Base-by-base conservation (phyloP, 805 yeast species). In the Candida ortonii region DNA sequence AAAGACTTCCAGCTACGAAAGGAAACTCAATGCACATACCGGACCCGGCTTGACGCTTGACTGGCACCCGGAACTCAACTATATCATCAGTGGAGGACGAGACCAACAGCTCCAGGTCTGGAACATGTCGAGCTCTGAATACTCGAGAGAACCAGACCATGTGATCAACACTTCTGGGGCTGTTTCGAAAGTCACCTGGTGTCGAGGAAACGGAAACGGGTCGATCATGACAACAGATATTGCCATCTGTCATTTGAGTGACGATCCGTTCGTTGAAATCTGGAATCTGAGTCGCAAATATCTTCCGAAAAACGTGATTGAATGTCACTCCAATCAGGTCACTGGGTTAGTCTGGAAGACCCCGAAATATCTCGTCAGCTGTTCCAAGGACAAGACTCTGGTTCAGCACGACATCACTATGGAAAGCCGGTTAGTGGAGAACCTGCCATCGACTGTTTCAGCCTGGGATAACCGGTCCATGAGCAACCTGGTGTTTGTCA, bases 11-110 rank as follows among this genome's bases (percentile, higher is more conserved):
- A 65, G 64, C 31, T 67, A 67, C 31, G 97, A 90, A 49, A 67
- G 80, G 33, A 78, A 80, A 39, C 71, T 93, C 55, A 84, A 82
- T 49, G 94, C 96, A 3, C 97, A 90, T 55, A 75, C 87, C 2
- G 95, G 95, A 0, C 95, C 96, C 2, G 97, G 95, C 0, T 64
- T 89, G 12, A 76, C 94, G 4, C 59, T 93, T 4, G 88, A 86
- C 49, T 88, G 95, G 80, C 96, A 89, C 53, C 95, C 94, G 0
- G 80, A 78, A 23, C 56, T 70, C 22, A 95, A 89, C 43, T 84
- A 80, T 49, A 73, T 93, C 14, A 80, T 81, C 5, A 85, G 96
- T 14, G 97, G 97, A 11, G 98, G 98, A 6, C 70, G 97, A 49
- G 98, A 93, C 59, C 81, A 83, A 34, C 80, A 79, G 46, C 67